Base-by-base conservation (phyloP, 2,329 filamentous ascomycete species). In the Raffaelea albimanens region DNA sequence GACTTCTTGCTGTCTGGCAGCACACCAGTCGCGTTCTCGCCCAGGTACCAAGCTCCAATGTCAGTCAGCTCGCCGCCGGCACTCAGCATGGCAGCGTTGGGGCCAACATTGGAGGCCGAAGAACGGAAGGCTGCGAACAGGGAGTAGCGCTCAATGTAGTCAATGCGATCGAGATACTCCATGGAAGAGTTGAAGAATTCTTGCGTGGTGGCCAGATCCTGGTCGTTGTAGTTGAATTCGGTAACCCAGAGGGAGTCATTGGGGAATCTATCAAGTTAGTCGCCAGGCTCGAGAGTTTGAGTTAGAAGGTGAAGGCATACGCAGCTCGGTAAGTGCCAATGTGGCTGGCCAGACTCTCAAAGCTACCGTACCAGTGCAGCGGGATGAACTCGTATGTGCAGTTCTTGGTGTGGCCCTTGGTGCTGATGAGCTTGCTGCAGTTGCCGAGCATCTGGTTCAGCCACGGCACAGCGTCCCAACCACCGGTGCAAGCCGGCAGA, bases 1-100 rank as follows among this genome's bases (percentile, higher is more conserved):
- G 46, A 43, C 2, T 34, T 18, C 4, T n/a, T 36, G 43, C 48
- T 54, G 11, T 49, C 50, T 2, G 71, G 70, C 0, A 61, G 55
- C 2, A 73, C 61, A 2, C 71, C 73, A 2, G 71, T 76, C 1
- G 67, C 68, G 13, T 55, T 56, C 8, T 68, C 63, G 1, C 87
- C 80, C n/a, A 93, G 63, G 61, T 91, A 93, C 82, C 82, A 85
- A 2, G 76, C 73, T 0, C 87, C 87, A 53, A 91, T 84, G 55
- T 87, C 79, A 1, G 86, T 90, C 52, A 93, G 66, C 51, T 78
- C 58, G 39, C 87, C 87, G 16, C 77, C 70, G 39, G 76, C 68
- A 57, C 79, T 82, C 42, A 91, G 69, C 70, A 93, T 83, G 1
- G 80, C 76, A 1, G 74, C 80, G 51, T 89, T 87, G 3, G 80